Conservation (phyloP, 139 green algal genomes). For the Nannochloris sp. region DNA sequence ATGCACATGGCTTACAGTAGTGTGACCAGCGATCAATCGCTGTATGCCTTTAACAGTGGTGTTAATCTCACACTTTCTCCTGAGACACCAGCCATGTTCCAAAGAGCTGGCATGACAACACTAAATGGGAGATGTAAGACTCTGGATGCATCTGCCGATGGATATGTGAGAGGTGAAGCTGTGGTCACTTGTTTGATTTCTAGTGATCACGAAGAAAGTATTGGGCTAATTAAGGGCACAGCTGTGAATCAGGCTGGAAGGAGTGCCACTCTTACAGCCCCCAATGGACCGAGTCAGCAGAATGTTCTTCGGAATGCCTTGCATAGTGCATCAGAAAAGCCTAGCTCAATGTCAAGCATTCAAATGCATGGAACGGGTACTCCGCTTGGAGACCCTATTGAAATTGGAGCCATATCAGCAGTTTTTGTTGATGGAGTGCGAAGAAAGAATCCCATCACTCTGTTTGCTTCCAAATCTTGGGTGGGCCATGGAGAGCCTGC, state of each 20-base stretch:
- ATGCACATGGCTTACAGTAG: conserved; percentile 52
- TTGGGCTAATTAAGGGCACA: conserved; percentile 17
- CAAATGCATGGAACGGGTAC: conserved; percentile 72
- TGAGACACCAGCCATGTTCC: conserved; percentile 42
- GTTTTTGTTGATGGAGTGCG: conserved; percentile 17
- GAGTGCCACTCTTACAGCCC: conserved; percentile 71
- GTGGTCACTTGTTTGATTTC: conserved; percentile 33
- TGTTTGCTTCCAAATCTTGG: conserved; percentile 57
- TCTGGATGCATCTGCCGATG: conserved; percentile 69
- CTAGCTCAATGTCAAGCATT: conserved; percentile 11
- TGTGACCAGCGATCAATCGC: conserved; percentile 15
- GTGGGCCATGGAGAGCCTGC: conserved; percentile 77
- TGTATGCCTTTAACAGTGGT: conserved; percentile 45
- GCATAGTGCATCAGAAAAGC: not conserved
- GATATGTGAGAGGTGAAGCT: conserved; percentile 61
- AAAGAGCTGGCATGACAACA: conserved; percentile 63
- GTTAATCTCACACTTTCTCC: conserved; percentile 60
- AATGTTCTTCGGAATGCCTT: conserved; percentile 53
- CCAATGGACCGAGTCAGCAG: conserved; percentile 78
- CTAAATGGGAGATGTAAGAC: conserved; percentile 81
- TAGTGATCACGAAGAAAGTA: not conserved
- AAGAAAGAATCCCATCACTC: conserved; percentile 13
- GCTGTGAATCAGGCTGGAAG: conserved; percentile 67
- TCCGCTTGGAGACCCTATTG: conserved; percentile 78
- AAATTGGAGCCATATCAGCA: conserved; percentile 52